Percentiles rank a stretch among this genome's conserved stretches.
phyloP scores from a whole-genome alignment of 164 flowering plant species.

The Vitis cinerea region DNA sequence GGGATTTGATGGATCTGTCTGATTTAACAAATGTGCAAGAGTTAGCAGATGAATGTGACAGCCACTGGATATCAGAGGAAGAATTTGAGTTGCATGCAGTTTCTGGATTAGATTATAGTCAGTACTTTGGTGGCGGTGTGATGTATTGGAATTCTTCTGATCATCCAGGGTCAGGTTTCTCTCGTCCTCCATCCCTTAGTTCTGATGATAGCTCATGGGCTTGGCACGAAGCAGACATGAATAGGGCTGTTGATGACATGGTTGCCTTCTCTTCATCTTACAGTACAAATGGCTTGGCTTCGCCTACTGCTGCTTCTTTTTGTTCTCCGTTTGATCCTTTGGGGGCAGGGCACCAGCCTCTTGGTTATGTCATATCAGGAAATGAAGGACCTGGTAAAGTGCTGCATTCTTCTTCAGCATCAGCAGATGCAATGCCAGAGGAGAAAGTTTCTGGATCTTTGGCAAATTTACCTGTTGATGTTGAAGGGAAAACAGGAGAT shows the following conservation, averaged over 20 bases:
- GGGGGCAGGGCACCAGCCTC: constrained; percentile 65
- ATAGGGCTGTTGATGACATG: constrained; percentile 90
- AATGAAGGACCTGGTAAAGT: constrained; percentile 61
- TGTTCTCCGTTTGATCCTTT: constrained; percentile 91
- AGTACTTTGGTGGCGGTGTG: constrained; percentile 94
- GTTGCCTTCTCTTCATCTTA: constrained; percentile 89
- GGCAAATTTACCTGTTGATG: constrained; percentile 51
- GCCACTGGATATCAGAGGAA: constrained; percentile 85
- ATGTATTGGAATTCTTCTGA: constrained; percentile 98
- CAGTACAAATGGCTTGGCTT: constrained; percentile 82
- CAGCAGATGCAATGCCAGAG: constrained; percentile 47
- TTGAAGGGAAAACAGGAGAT: constrained; percentile 66
- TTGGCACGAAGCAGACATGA: constrained; percentile 94
- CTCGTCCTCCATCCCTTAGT: constrained; percentile 95
- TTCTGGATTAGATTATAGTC: constrained; percentile 82
- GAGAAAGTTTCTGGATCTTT: constrained; percentile 66
- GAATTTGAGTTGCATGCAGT: constrained; percentile 76
- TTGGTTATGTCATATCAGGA: constrained; percentile 78
- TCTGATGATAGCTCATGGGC: constrained; percentile 99
- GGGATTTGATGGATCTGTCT: constrained; percentile 50
- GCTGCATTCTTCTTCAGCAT: constrained; percentile 52
- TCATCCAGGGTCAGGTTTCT: constrained; percentile 65
- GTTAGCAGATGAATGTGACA: constrained; percentile 58
- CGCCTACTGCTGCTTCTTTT: constrained; percentile 83
- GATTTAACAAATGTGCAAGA: constrained; percentile 50